Evolutionary conservation across 179 eudicot genomes (phyloP), one percentile per base, ranked within the genome.

Genomic region (Actinidia arguta): DNA sequence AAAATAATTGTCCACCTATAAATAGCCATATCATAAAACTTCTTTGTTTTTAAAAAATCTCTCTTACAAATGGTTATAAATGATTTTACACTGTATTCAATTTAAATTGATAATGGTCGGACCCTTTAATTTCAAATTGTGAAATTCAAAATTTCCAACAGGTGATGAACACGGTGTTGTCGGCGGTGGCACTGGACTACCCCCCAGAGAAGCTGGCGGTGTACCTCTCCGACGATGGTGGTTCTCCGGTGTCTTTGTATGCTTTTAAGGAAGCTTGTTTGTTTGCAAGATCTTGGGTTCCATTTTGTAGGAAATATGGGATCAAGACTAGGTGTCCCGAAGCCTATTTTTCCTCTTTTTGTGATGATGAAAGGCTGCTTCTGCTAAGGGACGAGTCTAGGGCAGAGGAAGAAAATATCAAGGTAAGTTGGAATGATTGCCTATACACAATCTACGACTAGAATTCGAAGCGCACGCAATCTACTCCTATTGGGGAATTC

Each of bases 361-460:
- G n/a, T n/a, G n/a, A 9, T 42, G 46, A 70, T 24, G 24, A 9
- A 24, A 39, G 6, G 54, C 16, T 44, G 20, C 13, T 52, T 18
- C 8, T 20, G 56, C 5, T 47, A 18, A 71, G 83, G 31, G 66
- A 74, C 55, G 77, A 85, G 17, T 85, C 82, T 47, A 82, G n/a
- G 75, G 82, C 70, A 0, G 84, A 86, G 27, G 81, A 78, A 73
- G 80, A 76, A 47, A 36, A 64, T 8, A 54, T 86, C 17, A 78
- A 70, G 74, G 74, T 70, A 42, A n/a, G 74, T 42, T 46, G n/a
- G n/a, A n/a, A n/a, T n/a, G n/a, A n/a, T n/a, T n/a, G n/a, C n/a
- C n/a, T n/a, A n/a, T n/a, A n/a, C n/a, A n/a, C n/a, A n/a, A n/a
- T n/a, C n/a, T n/a, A n/a, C n/a, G n/a, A n/a, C n/a, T n/a, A n/a